These are phyloP conservation scores for Leptographium flavum DNA, from an alignment of 2,329 filamentous ascomycete species.

Conservation along the genomic window DNA sequence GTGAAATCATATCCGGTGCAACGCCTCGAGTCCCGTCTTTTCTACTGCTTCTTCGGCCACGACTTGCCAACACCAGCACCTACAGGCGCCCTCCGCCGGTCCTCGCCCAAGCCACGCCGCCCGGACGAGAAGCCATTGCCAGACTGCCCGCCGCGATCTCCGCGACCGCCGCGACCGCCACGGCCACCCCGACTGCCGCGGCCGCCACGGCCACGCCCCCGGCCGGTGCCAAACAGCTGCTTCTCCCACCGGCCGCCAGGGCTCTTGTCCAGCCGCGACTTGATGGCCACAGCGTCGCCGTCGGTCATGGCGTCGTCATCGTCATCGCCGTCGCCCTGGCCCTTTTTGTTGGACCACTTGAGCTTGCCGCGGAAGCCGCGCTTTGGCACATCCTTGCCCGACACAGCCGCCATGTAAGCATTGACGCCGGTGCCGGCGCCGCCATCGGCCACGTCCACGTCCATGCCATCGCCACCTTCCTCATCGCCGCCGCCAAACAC, in stretches of 20 bases:
- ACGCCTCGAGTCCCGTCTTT: neutral
- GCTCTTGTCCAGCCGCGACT: slow-evolving; percentile 19
- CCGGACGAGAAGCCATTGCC: slow-evolving; percentile 9
- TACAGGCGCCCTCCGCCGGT: slow-evolving; percentile 12
- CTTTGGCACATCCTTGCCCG: slow-evolving; percentile 50
- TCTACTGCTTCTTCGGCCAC: slow-evolving; percentile 7
- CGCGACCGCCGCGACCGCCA: slow-evolving; percentile 20
- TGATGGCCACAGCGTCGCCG: slow-evolving; percentile 29
- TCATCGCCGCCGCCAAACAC: slow-evolving; percentile 49
- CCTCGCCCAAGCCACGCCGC: slow-evolving; percentile 19
- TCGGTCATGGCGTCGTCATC: slow-evolving; percentile 34
- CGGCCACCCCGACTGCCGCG: slow-evolving; percentile 18
- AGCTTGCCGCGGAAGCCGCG: slow-evolving; percentile 53
- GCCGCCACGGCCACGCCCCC: slow-evolving; percentile 15
- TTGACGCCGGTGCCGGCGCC: slow-evolving; percentile 41
- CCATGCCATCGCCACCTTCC: slow-evolving; percentile 43
- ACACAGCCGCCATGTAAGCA: slow-evolving; percentile 56
- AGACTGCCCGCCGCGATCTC: slow-evolving; percentile 7
- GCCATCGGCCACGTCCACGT: slow-evolving; percentile 27
- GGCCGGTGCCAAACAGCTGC: slow-evolving; percentile 16
- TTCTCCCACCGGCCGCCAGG: slow-evolving; percentile 14
- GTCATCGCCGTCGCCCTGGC: slow-evolving; percentile 28
- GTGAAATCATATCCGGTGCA: too few species aligned
- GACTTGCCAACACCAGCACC: slow-evolving; percentile 17
- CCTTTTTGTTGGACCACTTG: slow-evolving; percentile 54